A percentile compares a stretch with the other conserved stretches of the same genome.
Evolutionary conservation across 2,329 filamentous ascomycete species (phyloP).

Genomic region (Immersiporthe knoxdaviesiana): DNA sequence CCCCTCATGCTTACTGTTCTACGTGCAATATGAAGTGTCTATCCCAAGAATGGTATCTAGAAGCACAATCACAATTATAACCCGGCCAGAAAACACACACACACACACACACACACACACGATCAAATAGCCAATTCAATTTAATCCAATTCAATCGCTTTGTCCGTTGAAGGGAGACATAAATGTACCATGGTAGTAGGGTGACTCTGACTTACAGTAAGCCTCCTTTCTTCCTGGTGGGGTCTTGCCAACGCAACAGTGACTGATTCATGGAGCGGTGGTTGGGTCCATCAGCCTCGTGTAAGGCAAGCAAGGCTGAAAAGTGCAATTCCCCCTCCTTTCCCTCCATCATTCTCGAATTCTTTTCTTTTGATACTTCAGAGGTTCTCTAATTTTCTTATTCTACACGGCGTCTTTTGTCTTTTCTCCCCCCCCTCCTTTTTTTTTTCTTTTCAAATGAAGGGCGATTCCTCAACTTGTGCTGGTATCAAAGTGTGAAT

Average conservation of each 20-base stretch:
- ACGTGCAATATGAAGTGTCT: not conserved
- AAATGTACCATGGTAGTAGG: too few species aligned
- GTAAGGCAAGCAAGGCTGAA: constrained; percentile 12
- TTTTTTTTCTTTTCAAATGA: not conserved
- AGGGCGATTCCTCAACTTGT: not conserved
- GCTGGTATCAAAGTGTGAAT: not conserved
- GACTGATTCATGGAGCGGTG: not conserved
- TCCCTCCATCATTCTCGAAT: too few species aligned
- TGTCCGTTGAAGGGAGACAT: not conserved
- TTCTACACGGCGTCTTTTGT: not conserved
- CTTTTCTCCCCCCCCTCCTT: too few species aligned
- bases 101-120: too few species aligned
- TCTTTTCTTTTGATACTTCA: not conserved
- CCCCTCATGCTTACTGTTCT: not conserved
- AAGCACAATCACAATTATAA: not conserved
- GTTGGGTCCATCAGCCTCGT: constrained; percentile 5
- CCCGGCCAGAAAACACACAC: too few species aligned
- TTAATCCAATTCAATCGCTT: not conserved
- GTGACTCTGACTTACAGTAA: not conserved
- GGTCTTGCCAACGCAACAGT: not conserved
- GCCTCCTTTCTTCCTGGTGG: not conserved
- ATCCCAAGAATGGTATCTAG: not conserved
- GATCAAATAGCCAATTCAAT: too few species aligned
- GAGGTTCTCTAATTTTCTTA: too few species aligned
- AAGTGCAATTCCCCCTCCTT: not conserved